Conservation (phyloP, 2,329 filamentous ascomycete species). For the Trichoderma brevicompactum region DNA sequence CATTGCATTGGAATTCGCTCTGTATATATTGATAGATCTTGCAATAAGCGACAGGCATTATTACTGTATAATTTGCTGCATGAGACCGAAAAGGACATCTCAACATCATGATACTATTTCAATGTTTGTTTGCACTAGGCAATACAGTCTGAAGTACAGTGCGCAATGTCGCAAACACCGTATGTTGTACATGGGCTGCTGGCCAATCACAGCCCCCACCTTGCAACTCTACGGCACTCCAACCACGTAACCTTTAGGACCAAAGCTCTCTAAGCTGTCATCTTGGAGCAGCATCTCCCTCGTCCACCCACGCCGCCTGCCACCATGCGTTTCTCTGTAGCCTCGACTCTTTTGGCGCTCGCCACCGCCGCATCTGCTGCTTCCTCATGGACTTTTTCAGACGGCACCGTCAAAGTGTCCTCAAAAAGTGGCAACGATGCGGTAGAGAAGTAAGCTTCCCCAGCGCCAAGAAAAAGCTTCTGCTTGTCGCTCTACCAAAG, state of each 20-base stretch:
- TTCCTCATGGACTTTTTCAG: slow-evolving; percentile 73
- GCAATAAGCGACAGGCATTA: not conserved
- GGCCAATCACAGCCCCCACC: slow-evolving; percentile 35
- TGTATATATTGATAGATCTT: slow-evolving; percentile 8
- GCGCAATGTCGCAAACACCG: slow-evolving; percentile 1
- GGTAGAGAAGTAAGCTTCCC: slow-evolving; percentile 67
- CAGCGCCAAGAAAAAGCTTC: slow-evolving; percentile 7
- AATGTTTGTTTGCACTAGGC: too few relatives aligned
- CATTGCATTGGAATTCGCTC: not conserved
- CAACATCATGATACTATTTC: too few relatives aligned
- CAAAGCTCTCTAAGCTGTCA: slow-evolving; percentile 39
- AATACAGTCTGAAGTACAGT: not conserved
- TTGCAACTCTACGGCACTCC: slow-evolving; percentile 24
- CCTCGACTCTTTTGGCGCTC: slow-evolving; percentile 51
- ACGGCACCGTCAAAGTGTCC: slow-evolving; percentile 68
- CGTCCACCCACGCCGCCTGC: slow-evolving; percentile 32
- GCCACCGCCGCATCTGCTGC: slow-evolving; percentile 54
- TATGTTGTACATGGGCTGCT: slow-evolving; percentile 4
- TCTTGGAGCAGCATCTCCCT: slow-evolving; percentile 33
- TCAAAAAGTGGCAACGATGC: slow-evolving; percentile 65
- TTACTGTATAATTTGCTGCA: not conserved
- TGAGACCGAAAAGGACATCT: too few relatives aligned
- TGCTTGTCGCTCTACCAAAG: not conserved
- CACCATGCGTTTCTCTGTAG: slow-evolving; percentile 47
- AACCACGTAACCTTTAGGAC: slow-evolving; percentile 40